A percentile compares a stretch with the other conserved stretches of the same genome.
Evolutionary conservation across 345 rosid species (phyloP).

Genomic region (Gossypium stocksii): DNA sequence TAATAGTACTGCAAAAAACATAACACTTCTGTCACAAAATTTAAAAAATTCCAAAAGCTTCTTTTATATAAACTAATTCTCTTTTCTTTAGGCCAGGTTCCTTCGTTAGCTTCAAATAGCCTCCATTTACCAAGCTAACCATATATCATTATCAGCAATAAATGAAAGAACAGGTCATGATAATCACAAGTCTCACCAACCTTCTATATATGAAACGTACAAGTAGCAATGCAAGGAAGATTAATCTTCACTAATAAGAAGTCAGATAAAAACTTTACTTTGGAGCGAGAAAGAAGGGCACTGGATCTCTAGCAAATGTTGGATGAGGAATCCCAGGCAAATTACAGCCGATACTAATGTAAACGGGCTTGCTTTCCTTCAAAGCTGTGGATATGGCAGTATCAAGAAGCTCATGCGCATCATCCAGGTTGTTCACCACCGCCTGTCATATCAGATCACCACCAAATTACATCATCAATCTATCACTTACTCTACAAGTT

Average conservation of each 20-base stretch:
- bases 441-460: constrained; percentile 34
- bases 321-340: constrained; percentile 61
- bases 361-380: constrained; percentile 68
- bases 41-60: background rate
- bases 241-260: background rate
- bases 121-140: background rate
- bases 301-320: constrained; percentile 56
- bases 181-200: background rate
- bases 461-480: background rate
- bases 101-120: background rate
- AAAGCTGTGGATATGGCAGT: constrained; percentile 68
- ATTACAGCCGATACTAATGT: constrained; percentile 68
- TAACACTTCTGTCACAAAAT: background rate
- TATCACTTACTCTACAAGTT: background rate
- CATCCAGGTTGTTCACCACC: constrained; percentile 68
- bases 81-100: background rate
- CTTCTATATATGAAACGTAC: background rate
- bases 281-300: constrained; percentile 56
- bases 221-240: background rate
- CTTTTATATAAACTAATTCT: background rate
- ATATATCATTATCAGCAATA: background rate
- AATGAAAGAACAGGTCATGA: background rate
- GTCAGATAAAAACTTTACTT: constrained; percentile 32
- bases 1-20: background rate
- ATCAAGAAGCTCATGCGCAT: constrained; percentile 63